A percentile compares a stretch with the other conserved stretches of the same genome.
phyloP scores from a whole-genome alignment of 2,329 filamentous ascomycete genomes.

The Aspergillus puulaauensis region DNA sequence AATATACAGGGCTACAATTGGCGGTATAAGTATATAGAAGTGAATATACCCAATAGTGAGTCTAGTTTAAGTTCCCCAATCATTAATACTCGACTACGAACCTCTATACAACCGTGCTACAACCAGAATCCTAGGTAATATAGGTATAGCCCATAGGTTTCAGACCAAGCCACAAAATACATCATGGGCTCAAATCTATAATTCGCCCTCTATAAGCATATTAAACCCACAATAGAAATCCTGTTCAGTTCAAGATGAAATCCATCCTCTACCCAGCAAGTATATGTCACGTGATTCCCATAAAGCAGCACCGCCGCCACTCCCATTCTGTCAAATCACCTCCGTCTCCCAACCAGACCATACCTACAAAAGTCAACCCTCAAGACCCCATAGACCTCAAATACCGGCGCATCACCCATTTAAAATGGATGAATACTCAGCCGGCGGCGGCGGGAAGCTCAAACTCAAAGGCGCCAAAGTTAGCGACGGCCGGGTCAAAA shows the following conservation, averaged over 20 bases:
- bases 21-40: not conserved
- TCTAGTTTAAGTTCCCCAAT: too few relatives aligned
- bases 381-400: not conserved
- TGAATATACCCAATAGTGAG: not conserved
- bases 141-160: not conserved
- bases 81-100: not conserved
- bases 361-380: not conserved
- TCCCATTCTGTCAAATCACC: conserved; percentile 6
- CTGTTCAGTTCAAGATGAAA: too few relatives aligned
- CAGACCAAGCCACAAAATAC: not conserved
- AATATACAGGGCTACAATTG: not conserved
- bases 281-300: conserved; percentile 15
- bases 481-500: conserved; percentile 49
- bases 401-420: too few relatives aligned
- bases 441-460: conserved; percentile 69
- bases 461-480: conserved; percentile 78
- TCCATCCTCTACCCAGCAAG: not conserved
- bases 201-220: not conserved
- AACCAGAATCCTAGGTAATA: not conserved
- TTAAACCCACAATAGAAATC: not conserved
- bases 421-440: conserved; percentile 51
- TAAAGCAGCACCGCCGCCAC: conserved; percentile 4
- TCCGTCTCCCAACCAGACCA: not conserved
- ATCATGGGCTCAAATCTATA: too few relatives aligned
- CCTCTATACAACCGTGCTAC: not conserved